A percentile compares a stretch with the other conserved stretches of the same genome.
Evolutionary conservation across 768 basidiomycete genomes (phyloP).

Genomic region (Leccinum boreale): DNA sequence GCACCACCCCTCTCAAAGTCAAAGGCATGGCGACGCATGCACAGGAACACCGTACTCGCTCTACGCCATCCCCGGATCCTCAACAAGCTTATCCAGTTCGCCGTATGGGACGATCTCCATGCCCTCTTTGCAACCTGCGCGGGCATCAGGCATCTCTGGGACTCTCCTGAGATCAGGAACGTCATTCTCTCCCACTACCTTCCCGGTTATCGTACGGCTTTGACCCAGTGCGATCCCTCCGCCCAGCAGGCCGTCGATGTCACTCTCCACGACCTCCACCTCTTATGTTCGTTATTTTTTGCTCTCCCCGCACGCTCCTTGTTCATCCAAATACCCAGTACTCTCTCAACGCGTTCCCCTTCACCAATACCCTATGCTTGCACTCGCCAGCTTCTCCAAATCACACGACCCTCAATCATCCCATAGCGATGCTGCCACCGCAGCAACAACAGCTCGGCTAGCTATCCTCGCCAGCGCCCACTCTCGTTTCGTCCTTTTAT

Average conservation of each 20-base stretch:
- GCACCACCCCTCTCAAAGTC: conserved; percentile 9
- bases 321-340: conserved; percentile 38
- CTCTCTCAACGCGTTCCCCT: conserved; percentile 62
- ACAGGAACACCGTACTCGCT: conserved; percentile 20
- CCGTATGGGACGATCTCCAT: conserved; percentile 40
- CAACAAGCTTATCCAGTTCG: conserved; percentile 26
- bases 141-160: conserved; percentile 34
- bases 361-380: conserved; percentile 69
- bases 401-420: conserved; percentile 27
- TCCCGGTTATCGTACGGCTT: conserved; percentile 50
- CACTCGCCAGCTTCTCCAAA: conserved; percentile 50
- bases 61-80: conserved; percentile 37
- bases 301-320: conserved; percentile 5
- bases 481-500: conserved; percentile 69
- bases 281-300: conserved; percentile 53
- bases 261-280: conserved; percentile 56
- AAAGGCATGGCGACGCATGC: conserved; percentile 29
- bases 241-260: conserved; percentile 47
- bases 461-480: conserved; percentile 56
- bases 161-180: conserved; percentile 33
- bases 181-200: conserved; percentile 48
- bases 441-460: conserved; percentile 34
- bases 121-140: conserved; percentile 36
- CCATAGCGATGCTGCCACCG: conserved; percentile 26
- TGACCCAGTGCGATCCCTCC: conserved; percentile 39